Evolutionary conservation across 2,329 filamentous ascomycete species (phyloP).

Genomic region (Ilyonectria robusta): DNA sequence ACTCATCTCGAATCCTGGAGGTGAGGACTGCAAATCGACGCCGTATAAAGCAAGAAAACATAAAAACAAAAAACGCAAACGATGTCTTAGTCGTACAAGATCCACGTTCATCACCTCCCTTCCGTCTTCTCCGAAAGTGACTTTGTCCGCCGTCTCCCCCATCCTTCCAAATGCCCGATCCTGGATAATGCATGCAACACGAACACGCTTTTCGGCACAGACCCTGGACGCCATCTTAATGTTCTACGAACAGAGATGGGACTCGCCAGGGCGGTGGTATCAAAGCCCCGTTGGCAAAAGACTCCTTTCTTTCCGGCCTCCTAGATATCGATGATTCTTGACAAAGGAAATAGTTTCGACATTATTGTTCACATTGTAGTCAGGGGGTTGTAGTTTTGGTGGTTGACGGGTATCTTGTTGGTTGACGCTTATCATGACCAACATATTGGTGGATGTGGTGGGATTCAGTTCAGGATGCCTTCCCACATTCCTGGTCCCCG

Average conservation of each 20-base stretch:
- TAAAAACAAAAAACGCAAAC: constrained; percentile 36
- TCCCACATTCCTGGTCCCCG: constrained; percentile 77
- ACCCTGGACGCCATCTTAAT: constrained; percentile 51
- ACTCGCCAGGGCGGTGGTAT: constrained; percentile 48
- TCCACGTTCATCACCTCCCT: constrained; percentile 41
- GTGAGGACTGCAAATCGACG: constrained; percentile 28
- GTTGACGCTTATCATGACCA: constrained; percentile 36
- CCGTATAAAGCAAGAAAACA: constrained; percentile 37
- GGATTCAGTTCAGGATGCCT: constrained; percentile 69
- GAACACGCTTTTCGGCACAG: constrained; percentile 58
- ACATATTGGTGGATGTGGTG: constrained; percentile 22
- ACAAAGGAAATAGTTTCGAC: constrained; percentile 49
- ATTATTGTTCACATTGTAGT: constrained; percentile 45
- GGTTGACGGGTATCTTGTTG: constrained; percentile 42
- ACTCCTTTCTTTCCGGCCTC: constrained; percentile 49
- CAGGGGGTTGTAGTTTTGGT: constrained; percentile 38
- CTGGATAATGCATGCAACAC: constrained; percentile 59
- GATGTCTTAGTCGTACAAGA: constrained; percentile 53
- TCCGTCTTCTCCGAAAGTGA: constrained; percentile 42
- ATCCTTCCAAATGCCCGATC: constrained; percentile 52
- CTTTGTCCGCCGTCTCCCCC: constrained; percentile 46
- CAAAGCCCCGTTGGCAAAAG: constrained; percentile 49
- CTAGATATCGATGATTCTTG: constrained; percentile 42
- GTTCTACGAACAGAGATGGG: constrained; percentile 51
- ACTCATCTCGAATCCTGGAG: constrained; percentile 24